Conservation (phyloP, 2,329 filamentous ascomycete species). For the Scedosporium boydii region DNA sequence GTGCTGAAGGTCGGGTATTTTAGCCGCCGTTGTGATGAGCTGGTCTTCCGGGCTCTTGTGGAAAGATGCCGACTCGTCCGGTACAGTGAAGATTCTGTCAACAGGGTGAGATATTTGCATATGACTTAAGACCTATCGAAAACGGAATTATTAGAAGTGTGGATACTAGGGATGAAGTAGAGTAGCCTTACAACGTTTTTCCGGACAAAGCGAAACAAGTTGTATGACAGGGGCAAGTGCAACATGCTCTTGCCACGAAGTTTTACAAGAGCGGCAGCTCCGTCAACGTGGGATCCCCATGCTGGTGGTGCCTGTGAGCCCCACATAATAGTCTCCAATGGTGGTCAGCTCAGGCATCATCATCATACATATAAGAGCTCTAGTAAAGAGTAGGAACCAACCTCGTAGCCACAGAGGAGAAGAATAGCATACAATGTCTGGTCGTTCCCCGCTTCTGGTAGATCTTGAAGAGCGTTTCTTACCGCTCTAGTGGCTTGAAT, state of each 20-base stretch:
- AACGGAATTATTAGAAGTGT: not conserved
- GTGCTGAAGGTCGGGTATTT: slow-evolving; percentile 1
- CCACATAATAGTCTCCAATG: slow-evolving; percentile 6
- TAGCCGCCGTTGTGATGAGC: not conserved
- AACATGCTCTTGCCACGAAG: not conserved
- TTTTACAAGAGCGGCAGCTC: slow-evolving; percentile 5
- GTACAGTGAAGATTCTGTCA: not conserved
- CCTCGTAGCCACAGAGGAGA: slow-evolving; percentile 9
- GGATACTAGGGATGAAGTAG: not conserved
- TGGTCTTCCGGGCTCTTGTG: not conserved
- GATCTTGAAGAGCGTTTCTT: slow-evolving; percentile 6
- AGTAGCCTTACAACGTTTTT: slow-evolving; percentile 8
- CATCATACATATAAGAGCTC: not conserved
- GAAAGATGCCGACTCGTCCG: not conserved
- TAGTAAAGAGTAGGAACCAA: not conserved
- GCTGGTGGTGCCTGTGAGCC: not conserved
- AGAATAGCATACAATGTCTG: slow-evolving; percentile 9
- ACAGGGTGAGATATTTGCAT: slow-evolving; percentile 3
- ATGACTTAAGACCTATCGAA: slow-evolving; percentile 4
- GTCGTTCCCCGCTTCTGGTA: not conserved
- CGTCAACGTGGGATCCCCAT: slow-evolving; percentile 7
- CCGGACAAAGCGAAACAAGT: slow-evolving; percentile 8
- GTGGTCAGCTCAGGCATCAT: not conserved
- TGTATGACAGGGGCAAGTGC: slow-evolving; percentile 3
- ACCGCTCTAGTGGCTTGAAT: slow-evolving; percentile 5